Percentiles rank a stretch among this genome's conserved stretches.
Evolutionary conservation across 2,329 filamentous ascomycete species (phyloP).

Genomic region (Colletotrichum viniferum): DNA sequence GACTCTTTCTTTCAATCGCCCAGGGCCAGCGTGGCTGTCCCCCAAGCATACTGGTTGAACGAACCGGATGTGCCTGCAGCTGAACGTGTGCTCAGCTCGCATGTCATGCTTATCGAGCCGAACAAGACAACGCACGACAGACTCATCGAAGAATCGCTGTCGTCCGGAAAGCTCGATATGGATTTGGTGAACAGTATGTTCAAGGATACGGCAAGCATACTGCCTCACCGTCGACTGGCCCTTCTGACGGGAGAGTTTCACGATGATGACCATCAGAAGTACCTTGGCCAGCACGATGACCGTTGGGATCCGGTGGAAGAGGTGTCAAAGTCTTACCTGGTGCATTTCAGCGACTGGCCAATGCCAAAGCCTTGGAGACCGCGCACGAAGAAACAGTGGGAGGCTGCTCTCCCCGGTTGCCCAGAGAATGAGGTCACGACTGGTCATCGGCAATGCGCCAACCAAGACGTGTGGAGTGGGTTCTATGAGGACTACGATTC

Average conservation of each 20-base stretch:
- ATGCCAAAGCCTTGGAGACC: conserved; percentile 63
- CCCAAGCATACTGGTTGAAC: conserved; percentile 73
- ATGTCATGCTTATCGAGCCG: conserved; percentile 62
- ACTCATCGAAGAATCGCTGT: conserved; percentile 42
- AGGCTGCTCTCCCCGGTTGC: conserved; percentile 9
- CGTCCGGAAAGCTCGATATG: conserved; percentile 63
- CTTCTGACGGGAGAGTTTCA: conserved; percentile 69
- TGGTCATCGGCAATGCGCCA: neutral
- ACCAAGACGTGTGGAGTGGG: neutral
- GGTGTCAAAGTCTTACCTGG: conserved; percentile 64
- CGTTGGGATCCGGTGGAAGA: conserved; percentile 63
- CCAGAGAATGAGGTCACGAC: neutral
- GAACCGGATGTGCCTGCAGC: conserved; percentile 48
- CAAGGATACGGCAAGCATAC: conserved; percentile 58
- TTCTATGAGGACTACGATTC: conserved; percentile 6
- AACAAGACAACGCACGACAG: conserved; percentile 29
- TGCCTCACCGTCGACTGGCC: conserved; percentile 68
- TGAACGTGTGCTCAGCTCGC: conserved; percentile 49
- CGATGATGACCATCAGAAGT: conserved; percentile 48
- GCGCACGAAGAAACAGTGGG: neutral
- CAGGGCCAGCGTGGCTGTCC: conserved; percentile 65
- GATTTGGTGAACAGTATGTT: conserved; percentile 70
- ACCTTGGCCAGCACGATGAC: conserved; percentile 48
- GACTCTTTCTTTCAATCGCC: conserved; percentile 76
- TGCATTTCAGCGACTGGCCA: conserved; percentile 77